Conservation (phyloP, 1,284 basidiomycete genomes). For the Ceratobasidium sp. region DNA sequence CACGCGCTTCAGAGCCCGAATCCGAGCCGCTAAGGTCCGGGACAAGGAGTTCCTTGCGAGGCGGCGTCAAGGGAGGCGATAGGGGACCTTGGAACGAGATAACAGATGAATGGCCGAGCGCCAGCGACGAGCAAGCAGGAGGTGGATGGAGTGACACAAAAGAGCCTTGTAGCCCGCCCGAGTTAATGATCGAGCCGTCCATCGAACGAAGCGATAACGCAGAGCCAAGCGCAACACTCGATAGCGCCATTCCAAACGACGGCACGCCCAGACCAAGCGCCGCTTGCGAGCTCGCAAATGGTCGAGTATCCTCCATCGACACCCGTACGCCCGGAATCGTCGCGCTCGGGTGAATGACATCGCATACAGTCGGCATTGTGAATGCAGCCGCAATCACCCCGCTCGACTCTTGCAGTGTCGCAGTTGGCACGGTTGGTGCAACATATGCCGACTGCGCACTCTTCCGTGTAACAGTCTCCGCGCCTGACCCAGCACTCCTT, state of each 20-base stretch:
- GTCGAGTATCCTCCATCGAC: constrained; percentile 4
- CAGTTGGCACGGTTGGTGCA: constrained; percentile 8
- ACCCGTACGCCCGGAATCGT: constrained; percentile 7
- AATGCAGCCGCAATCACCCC: neutral
- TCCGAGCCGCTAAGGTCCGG: neutral
- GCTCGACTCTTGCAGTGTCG: constrained; percentile 22
- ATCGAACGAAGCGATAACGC: constrained; percentile 28
- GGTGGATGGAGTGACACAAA: constrained; percentile 25
- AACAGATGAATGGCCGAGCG: constrained; percentile 15
- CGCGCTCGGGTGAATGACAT: neutral
- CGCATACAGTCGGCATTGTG: neutral
- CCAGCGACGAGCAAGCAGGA: neutral
- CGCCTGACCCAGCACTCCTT: neutral
- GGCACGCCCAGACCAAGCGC: constrained; percentile 25
- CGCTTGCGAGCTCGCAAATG: neutral
- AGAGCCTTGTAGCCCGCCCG: neutral
- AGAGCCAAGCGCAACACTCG: constrained; percentile 27
- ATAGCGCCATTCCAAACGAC: constrained; percentile 35
- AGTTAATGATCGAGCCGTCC: constrained; percentile 5
- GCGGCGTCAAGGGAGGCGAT: constrained; percentile 26
- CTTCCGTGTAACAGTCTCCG: neutral
- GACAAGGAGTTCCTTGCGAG: constrained; percentile 10
- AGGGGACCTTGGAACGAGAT: constrained; percentile 24
- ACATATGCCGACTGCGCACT: constrained; percentile 16
- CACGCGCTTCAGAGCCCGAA: neutral